phyloP scores from a whole-genome alignment of 2,329 filamentous ascomycete genomes.

The Chrysoporthe austroafricana region DNA sequence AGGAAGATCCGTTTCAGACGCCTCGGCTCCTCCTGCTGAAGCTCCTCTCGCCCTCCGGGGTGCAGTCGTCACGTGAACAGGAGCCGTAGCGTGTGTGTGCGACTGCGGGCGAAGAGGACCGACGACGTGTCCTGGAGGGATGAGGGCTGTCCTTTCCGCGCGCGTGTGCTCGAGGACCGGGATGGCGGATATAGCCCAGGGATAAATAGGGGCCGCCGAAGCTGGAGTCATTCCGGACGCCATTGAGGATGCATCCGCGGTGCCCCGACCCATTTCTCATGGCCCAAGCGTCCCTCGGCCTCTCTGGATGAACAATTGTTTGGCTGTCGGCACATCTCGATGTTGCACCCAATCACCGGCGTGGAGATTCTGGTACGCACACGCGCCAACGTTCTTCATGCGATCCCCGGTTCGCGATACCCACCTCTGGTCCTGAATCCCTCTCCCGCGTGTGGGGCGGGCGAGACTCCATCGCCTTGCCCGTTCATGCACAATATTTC shows the following conservation, averaged over 20 bases:
- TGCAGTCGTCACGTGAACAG: no score
- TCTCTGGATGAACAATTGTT: not conserved
- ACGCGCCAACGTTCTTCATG: not conserved
- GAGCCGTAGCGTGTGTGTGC: no score
- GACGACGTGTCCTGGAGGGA: no score
- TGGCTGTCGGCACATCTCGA: not conserved
- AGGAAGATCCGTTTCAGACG: no score
- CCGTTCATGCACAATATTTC: constrained; percentile 2
- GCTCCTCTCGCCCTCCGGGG: no score
- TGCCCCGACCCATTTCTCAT: not conserved
- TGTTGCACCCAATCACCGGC: not conserved
- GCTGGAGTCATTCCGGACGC: not conserved
- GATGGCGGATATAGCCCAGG: constrained; percentile 11
- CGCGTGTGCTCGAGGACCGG: not conserved
- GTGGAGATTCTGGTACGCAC: not conserved
- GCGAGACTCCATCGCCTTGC: constrained; percentile 2
- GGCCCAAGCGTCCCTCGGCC: not conserved
- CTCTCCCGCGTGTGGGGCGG: not conserved
- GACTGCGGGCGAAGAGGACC: no score
- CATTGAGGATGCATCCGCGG: not conserved
- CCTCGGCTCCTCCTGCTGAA: no score
- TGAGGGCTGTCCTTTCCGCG: not conserved
- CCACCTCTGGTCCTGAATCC: constrained; percentile 9
- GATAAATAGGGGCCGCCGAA: constrained; percentile 7
- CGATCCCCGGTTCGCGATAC: not conserved